Evolutionary conservation across 2,329 filamentous ascomycete species (phyloP).

Genomic region (Herpotrichia juniperi): DNA sequence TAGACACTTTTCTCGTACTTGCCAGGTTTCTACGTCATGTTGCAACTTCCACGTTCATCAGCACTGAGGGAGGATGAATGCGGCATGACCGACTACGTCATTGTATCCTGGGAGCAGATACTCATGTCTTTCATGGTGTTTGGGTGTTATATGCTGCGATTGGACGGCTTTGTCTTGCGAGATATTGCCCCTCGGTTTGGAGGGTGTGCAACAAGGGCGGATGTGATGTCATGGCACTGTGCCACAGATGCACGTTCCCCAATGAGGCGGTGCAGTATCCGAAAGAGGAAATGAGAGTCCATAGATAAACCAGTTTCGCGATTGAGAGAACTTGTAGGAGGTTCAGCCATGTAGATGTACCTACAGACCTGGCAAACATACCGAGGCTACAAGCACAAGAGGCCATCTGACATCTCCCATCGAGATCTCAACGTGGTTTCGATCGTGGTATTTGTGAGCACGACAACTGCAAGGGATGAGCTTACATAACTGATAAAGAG

Average conservation of each 20-base stretch:
- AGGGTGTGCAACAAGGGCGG: neutral
- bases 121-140: slow-evolving; percentile 6
- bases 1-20: slow-evolving; percentile 7
- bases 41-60: slow-evolving; percentile 10
- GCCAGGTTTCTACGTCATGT: slow-evolving; percentile 30
- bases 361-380: too few species aligned
- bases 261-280: neutral
- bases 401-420: too few species aligned
- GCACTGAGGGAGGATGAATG: neutral
- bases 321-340: too few species aligned
- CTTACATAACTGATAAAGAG: too few species aligned
- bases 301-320: too few species aligned
- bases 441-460: too few species aligned
- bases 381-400: too few species aligned
- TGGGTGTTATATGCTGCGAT: slow-evolving; percentile 1
- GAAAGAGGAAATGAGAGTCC: neutral
- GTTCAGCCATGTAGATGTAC: too few species aligned
- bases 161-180: slow-evolving; percentile 10
- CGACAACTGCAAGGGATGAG: too few species aligned
- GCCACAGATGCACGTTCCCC: slow-evolving; percentile 1
- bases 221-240: slow-evolving; percentile 2
- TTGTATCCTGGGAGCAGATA: neutral
- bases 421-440: too few species aligned
- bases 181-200: neutral
- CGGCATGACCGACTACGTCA: slow-evolving; percentile 12